A percentile compares a stretch with the other conserved stretches of the same genome.
phyloP scores from a whole-genome alignment of 1,284 basidiomycete genomes.

The Cutaneotrichosporon mucoides region DNA sequence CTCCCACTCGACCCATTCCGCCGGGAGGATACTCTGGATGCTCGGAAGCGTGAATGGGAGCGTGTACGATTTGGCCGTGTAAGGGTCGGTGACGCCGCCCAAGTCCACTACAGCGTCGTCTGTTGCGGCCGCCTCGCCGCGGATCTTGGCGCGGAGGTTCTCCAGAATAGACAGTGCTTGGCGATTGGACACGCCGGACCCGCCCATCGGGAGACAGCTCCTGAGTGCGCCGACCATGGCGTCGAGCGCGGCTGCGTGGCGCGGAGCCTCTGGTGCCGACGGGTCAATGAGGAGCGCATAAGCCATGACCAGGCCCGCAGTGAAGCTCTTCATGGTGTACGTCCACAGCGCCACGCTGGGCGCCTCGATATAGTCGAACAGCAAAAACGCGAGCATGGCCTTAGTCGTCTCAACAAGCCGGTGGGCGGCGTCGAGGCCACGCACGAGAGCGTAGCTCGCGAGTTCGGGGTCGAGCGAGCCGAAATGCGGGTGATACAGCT shows the following conservation, averaged over 20 bases:
- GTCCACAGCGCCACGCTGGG: constrained; percentile 5
- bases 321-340: constrained; percentile 4
- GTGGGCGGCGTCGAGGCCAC: background rate
- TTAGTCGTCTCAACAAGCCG: background rate
- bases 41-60: background rate
- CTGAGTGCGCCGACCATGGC: constrained; percentile 2
- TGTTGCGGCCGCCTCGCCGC: background rate
- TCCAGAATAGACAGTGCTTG: constrained; percentile 4
- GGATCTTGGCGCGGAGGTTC: background rate
- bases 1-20: constrained; percentile 10
- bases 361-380: constrained; percentile 6
- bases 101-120: background rate
- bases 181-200: background rate
- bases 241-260: background rate
- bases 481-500: constrained; percentile 2
- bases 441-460: background rate
- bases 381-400: background rate
- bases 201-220: background rate
- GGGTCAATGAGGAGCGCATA: constrained; percentile 3
- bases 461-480: background rate
- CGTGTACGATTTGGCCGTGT: background rate
- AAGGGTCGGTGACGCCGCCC: background rate
- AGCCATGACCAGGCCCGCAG: constrained; percentile 3
- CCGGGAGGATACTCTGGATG: background rate
- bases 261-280: background rate